Base-by-base conservation (phyloP, 2,329 filamentous ascomycete genomes). In the Atkinsonella texensis region DNA sequence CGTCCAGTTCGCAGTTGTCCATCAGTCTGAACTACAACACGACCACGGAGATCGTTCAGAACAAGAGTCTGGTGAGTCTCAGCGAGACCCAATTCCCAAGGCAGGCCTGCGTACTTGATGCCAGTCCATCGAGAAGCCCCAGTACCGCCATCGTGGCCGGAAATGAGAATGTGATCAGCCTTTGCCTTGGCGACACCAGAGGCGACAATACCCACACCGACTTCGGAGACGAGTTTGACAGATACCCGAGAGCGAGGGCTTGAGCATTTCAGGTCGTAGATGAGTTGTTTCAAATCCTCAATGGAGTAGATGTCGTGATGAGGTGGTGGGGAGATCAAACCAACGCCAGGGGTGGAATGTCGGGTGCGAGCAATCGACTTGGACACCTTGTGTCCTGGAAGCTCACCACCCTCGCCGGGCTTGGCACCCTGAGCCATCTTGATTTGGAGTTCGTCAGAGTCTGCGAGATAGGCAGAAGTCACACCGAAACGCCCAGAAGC, bases 351-450 rank as follows among this genome's bases (percentile, higher is more conserved):
- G 6, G 91, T 97, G 10, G 91, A 97, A 74, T 96, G 90, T 67
- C 91, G 85, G 52, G 91, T 97, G 61, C 88, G 86, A 53, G 89
- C 91, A 68, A 97, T 97, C 7, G 89, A 87, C 63, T 87, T 87
- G 55, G 90, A 93, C 31, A 97, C 91, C 74, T 97, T 97, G 77
- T 96, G 89, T 41, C 91, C 91, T 48, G 91, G 91, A 64, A 97
- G 81, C 70, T 97, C 91, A 79, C 91, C 91, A 74, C 91, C 91
- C 70, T 97, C 91, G 70, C 91, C 91, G 52, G 91, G 91, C 79
- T 97, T 97, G 56, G 91, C 91, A 67, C 91, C 91, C 72, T 97
- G 91, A 10, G 91, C 91, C 91, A 97, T 97, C 80, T 97, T 97
- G 73, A 97, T 97, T 70, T 97, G 91, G 45, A 97, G 76, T 72